Percentiles rank a stretch among this genome's conserved stretches.
These are phyloP conservation scores for Solanum raphanifolium DNA, from an alignment of 257 asterid genomes.

Conservation along the genomic window DNA sequence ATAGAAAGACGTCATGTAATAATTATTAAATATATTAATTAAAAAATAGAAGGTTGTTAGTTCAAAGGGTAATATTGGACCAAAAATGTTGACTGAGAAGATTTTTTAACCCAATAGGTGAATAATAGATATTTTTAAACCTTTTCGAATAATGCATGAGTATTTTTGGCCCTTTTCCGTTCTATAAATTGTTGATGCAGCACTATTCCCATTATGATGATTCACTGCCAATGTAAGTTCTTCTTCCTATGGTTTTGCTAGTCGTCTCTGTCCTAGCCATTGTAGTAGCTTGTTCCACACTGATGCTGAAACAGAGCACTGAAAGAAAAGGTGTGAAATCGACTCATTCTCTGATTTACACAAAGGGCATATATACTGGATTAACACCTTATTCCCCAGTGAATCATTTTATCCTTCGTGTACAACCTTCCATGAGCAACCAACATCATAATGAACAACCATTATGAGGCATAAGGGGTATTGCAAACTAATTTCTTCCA, in stretches of 20 bases:
- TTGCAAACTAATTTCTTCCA: neutral
- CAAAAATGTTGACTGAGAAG: fast-evolving
- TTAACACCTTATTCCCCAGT: neutral
- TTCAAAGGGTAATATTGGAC: no score
- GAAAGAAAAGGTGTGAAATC: neutral
- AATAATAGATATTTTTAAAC: fast-evolving
- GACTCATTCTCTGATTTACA: neutral
- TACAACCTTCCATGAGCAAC: neutral
- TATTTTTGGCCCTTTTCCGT: no score
- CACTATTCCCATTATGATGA: neutral
- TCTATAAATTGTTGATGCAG: neutral
- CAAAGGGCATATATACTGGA: neutral
- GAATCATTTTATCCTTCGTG: neutral
- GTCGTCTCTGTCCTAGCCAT: no score
- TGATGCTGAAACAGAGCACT: neutral
- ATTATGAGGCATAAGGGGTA: no score
- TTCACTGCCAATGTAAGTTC: no score
- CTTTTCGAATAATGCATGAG: fast-evolving
- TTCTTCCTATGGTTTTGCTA: no score
- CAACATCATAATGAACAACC: neutral
- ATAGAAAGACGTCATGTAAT: no score
- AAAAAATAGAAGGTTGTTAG: no score
- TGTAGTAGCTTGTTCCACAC: no score
- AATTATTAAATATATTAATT: no score
- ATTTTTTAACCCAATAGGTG: no score